Evolutionary conservation across 106 monocot genomes (phyloP).

Genomic region (Phalaenopsis aphrodite): DNA sequence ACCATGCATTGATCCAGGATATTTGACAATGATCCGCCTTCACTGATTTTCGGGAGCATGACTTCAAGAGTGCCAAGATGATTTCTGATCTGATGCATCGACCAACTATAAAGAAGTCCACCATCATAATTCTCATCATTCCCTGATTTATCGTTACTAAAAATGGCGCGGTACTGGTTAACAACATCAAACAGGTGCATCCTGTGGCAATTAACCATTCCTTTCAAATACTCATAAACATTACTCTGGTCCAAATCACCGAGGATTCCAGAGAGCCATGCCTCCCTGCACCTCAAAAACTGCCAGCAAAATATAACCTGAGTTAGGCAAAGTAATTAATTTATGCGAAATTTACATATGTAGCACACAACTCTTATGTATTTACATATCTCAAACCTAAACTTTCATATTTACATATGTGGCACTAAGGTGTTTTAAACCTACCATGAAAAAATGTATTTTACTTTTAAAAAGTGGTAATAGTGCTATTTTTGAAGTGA

Average conservation of each 20-base stretch:
- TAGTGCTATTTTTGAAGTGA: too few relatives aligned
- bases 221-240: conserved; percentile 87
- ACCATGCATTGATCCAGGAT: conserved; percentile 98
- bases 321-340: conserved; percentile 4
- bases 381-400: too few relatives aligned
- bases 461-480: too few relatives aligned
- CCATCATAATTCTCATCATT: conserved; percentile 92
- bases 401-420: too few relatives aligned
- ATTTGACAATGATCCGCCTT: conserved; percentile 83
- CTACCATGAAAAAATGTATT: too few relatives aligned
- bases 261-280: conserved; percentile 87
- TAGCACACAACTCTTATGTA: too few relatives aligned
- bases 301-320: conserved; percentile 15
- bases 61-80: conserved; percentile 71
- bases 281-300: conserved; percentile 98
- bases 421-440: too few relatives aligned
- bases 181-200: conserved; percentile 93
- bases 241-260: conserved; percentile 93
- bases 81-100: conserved; percentile 87
- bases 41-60: conserved; percentile 85
- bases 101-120: conserved; percentile 97
- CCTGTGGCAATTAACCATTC: conserved; percentile 87
- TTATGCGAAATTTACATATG: too few relatives aligned
- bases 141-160: conserved; percentile 88
- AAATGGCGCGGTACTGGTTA: conserved; percentile 91